Conservation (phyloP, 1,139 yeast genomes). For the Groenewaldozyma auringiensis region DNA sequence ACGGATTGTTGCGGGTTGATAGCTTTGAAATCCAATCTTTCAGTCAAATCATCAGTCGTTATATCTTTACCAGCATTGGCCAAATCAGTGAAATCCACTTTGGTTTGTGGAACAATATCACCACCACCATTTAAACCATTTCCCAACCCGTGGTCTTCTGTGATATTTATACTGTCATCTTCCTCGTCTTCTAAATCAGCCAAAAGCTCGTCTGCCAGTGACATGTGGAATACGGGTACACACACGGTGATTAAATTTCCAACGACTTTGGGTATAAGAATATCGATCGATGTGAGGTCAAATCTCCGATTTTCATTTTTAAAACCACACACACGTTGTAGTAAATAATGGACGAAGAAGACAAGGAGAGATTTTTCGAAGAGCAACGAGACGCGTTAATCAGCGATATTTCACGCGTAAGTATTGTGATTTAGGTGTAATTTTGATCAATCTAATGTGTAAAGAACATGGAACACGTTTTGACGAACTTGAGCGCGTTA, state of each 20-base stretch:
- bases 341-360: conserved; percentile 2
- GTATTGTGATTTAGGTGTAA: conserved; percentile 6
- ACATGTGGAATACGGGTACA: too few relatives aligned
- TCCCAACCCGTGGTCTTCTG: too few relatives aligned
- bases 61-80: conserved; percentile 14
- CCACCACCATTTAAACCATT: conserved; percentile 9
- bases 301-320: too few relatives aligned
- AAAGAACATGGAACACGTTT: conserved; percentile 42
- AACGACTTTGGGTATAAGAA: too few relatives aligned
- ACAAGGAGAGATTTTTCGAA: conserved; percentile 32
- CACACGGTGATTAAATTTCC: too few relatives aligned
- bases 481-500: conserved; percentile 42
- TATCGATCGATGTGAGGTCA: too few relatives aligned
- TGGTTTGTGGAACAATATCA: conserved; percentile 8
- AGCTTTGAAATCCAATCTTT: conserved; percentile 14
- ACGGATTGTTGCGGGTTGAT: conserved; percentile 17
- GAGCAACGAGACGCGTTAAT: conserved; percentile 38
- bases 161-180: conserved; percentile 12
- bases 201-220: conserved; percentile 34
- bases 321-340: background rate
- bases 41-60: conserved; percentile 19
- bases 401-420: conserved; percentile 33
- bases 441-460: background rate
- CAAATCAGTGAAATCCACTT: conserved; percentile 7
- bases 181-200: conserved; percentile 29